Conservation (phyloP, 306 rosid genomes). For the Cucumis hystrix region DNA sequence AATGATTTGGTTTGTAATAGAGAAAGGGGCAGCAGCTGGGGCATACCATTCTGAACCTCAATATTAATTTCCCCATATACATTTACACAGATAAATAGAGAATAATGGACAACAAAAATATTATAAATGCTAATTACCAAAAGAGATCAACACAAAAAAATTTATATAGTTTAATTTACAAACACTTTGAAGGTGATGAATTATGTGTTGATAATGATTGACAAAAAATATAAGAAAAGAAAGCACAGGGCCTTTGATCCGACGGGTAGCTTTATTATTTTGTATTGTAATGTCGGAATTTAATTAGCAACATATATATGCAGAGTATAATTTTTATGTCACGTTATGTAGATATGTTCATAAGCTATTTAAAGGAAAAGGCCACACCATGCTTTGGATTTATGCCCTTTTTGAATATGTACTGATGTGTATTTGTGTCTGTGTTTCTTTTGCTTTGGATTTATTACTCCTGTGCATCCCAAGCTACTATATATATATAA, state of each 20-base stretch:
- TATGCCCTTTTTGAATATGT: conserved; percentile 1
- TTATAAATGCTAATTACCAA: too few species aligned
- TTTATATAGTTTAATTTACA: too few species aligned
- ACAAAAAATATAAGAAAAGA: not conserved
- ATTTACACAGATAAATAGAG: not conserved
- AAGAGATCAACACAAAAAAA: too few species aligned
- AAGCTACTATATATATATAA: not conserved
- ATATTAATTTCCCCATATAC: too few species aligned
- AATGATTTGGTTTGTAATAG: not conserved
- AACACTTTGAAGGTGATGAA: too few species aligned
- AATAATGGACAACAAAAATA: too few species aligned
- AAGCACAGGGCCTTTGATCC: not conserved
- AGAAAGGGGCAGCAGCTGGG: not conserved
- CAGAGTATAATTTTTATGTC: not conserved
- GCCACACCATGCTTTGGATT: not conserved
- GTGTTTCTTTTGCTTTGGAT: not conserved
- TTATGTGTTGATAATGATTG: not conserved
- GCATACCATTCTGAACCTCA: not conserved
- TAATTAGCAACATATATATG: not conserved
- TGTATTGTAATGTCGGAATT: not conserved
- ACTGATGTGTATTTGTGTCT: not conserved
- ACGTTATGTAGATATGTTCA: not conserved
- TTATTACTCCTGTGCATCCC: not conserved
- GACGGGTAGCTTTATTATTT: not conserved
- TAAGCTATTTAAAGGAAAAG: not conserved